Conservation (phyloP, 352 stramenopile species). For the Globisporangium perplexum region DNA sequence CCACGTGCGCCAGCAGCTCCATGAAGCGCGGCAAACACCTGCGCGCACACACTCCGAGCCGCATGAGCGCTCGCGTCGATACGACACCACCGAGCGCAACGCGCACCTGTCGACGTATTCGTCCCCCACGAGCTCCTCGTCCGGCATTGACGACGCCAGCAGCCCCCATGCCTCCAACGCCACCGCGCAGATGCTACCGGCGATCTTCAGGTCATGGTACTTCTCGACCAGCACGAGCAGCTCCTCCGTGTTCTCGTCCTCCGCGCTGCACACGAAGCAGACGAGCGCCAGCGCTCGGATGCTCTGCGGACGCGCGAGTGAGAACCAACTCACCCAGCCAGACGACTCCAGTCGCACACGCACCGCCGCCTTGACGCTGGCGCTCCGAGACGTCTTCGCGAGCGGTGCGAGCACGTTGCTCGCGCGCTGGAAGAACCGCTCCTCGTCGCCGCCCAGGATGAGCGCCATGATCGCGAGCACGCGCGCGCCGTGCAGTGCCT, state of each 20-base stretch:
- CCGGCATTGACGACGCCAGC: slow-evolving; percentile 52
- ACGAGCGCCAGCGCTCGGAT: slow-evolving; percentile 66
- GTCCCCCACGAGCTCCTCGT: slow-evolving; percentile 44
- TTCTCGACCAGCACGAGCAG: slow-evolving; percentile 59
- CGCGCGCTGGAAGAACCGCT: slow-evolving; percentile 69
- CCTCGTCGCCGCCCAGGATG: slow-evolving; percentile 68
- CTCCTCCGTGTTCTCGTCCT: slow-evolving; percentile 70
- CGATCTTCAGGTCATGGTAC: slow-evolving; percentile 65
- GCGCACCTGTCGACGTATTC: slow-evolving; percentile 52
- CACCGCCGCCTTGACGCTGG: slow-evolving; percentile 64
- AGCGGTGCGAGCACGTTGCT: slow-evolving; percentile 71
- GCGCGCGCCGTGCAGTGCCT: slow-evolving; percentile 57
- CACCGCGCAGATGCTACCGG: slow-evolving; percentile 50
- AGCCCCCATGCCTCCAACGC: slow-evolving; percentile 74
- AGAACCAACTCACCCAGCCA: neutral
- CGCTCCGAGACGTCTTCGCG: slow-evolving; percentile 52
- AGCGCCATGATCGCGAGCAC: slow-evolving; percentile 72
- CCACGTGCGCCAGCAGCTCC: slow-evolving; percentile 63
- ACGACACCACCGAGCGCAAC: neutral
- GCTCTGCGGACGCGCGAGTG: slow-evolving; percentile 22
- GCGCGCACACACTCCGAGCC: neutral
- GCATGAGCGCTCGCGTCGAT: neutral
- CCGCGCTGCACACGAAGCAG: slow-evolving; percentile 73
- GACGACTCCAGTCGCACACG: slow-evolving; percentile 1
- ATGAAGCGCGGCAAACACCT: slow-evolving; percentile 71